Percentiles rank a stretch among this genome's conserved stretches.
Evolutionary conservation across 148 eudicot genomes (phyloP).

Genomic region (Vaccinium myrtillus): DNA sequence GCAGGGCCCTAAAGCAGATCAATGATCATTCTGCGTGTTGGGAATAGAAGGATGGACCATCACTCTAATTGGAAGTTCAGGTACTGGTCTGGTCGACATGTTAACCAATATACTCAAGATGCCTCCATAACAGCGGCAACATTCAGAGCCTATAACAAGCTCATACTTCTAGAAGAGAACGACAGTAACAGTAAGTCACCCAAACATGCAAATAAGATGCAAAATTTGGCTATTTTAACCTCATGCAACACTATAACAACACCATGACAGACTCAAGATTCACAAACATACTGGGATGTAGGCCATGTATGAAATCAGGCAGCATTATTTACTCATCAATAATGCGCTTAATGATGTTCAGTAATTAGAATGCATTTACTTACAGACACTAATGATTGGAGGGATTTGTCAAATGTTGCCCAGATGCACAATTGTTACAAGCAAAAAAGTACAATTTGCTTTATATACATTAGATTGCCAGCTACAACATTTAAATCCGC

Average conservation of each 20-base stretch:
- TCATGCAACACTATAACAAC: neutral
- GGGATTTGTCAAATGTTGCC: neutral
- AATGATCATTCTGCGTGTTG: neutral
- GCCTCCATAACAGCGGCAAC: neutral
- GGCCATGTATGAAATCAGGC: slow-evolving; percentile 4
- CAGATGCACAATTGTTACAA: neutral
- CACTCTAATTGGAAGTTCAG: neutral
- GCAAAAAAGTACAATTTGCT: neutral
- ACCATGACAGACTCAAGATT: neutral
- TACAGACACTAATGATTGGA: neutral
- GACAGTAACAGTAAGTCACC: neutral
- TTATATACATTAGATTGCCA: neutral
- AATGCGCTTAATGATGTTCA: neutral
- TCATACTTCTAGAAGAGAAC: neutral
- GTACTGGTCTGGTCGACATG: neutral
- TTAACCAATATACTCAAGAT: neutral
- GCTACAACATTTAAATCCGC: neutral
- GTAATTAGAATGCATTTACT: neutral
- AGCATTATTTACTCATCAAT: neutral
- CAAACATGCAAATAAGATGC: neutral
- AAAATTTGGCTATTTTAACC: neutral
- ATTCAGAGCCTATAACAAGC: neutral
- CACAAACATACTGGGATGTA: neutral
- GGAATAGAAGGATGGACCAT: neutral
- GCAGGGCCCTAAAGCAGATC: neutral